Evolutionary conservation across 306 rosid genomes (phyloP).

Genomic region (Coriaria nepalensis): DNA sequence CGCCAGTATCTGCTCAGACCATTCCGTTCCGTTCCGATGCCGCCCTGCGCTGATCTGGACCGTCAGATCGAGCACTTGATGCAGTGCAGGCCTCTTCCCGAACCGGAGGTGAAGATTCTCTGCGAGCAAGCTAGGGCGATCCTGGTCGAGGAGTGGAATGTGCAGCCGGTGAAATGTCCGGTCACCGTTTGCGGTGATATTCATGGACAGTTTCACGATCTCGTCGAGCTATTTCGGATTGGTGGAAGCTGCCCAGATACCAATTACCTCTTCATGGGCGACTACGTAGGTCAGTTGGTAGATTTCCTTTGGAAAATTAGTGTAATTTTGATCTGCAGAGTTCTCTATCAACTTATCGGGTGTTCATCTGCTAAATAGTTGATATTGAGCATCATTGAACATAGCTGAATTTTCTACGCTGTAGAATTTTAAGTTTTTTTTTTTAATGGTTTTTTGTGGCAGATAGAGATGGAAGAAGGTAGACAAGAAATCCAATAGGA

Average conservation of each 20-base stretch:
- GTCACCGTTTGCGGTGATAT: slow-evolving; percentile 7
- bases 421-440: too few relatives aligned
- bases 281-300: slow-evolving; percentile 25
- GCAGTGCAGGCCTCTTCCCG: slow-evolving; percentile 29
- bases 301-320: too few relatives aligned
- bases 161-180: slow-evolving; percentile 31
- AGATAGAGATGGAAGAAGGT: too few relatives aligned
- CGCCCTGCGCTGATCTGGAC: slow-evolving; percentile 26
- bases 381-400: too few relatives aligned
- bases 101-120: slow-evolving; percentile 26
- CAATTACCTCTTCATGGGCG: slow-evolving; percentile 33
- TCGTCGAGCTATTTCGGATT: slow-evolving; percentile 32
- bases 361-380: too few relatives aligned
- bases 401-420: too few relatives aligned
- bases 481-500: too few relatives aligned
- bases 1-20: slow-evolving; percentile 7
- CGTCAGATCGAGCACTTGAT: slow-evolving; percentile 32
- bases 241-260: slow-evolving; percentile 29
- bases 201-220: slow-evolving; percentile 32
- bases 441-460: too few relatives aligned
- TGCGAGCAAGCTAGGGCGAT: slow-evolving; percentile 33
- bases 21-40: slow-evolving; percentile 18
- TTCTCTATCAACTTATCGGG: too few relatives aligned
- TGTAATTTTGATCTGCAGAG: not conserved
- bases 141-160: slow-evolving; percentile 32